Evolutionary conservation across 2,329 filamentous ascomycete genomes (phyloP).

Genomic region (Dactylellina parvicollis): DNA sequence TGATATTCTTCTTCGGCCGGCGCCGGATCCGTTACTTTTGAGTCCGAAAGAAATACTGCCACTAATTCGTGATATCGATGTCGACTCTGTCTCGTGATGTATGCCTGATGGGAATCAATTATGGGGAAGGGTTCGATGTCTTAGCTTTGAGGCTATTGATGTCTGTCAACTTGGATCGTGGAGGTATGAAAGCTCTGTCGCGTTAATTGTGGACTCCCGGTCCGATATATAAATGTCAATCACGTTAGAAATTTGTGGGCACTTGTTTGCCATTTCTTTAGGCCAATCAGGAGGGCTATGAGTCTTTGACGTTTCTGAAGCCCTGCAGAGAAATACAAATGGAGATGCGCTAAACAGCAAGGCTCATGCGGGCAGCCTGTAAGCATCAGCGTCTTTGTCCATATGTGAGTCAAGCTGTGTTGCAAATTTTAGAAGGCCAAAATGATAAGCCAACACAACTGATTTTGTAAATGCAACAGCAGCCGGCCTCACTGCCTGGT

Average conservation of each 20-base stretch:
- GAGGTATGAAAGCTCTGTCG: conserved; percentile 1
- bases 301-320: conserved; percentile 29
- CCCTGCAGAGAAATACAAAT: neutral
- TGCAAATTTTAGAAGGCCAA: conserved; percentile 19
- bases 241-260: neutral
- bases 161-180: neutral
- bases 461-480: conserved; percentile 20
- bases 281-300: conserved; percentile 10
- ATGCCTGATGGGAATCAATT: no score
- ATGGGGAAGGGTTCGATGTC: no score
- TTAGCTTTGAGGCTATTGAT: no score
- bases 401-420: conserved; percentile 37
- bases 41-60: neutral
- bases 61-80: neutral
- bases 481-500: neutral
- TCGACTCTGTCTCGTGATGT: neutral
- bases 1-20: conserved; percentile 1
- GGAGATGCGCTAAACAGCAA: conserved; percentile 6
- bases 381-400: neutral
- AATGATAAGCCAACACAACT: conserved; percentile 8
- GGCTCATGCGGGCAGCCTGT: conserved; percentile 17
- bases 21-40: neutral
- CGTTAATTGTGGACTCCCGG: neutral
- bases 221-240: conserved; percentile 7
- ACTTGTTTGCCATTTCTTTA: conserved; percentile 23